A percentile compares a stretch with the other conserved stretches of the same genome.
Evolutionary conservation across 2,329 filamentous ascomycete genomes (phyloP).

Genomic region (Didymella segeticola): DNA sequence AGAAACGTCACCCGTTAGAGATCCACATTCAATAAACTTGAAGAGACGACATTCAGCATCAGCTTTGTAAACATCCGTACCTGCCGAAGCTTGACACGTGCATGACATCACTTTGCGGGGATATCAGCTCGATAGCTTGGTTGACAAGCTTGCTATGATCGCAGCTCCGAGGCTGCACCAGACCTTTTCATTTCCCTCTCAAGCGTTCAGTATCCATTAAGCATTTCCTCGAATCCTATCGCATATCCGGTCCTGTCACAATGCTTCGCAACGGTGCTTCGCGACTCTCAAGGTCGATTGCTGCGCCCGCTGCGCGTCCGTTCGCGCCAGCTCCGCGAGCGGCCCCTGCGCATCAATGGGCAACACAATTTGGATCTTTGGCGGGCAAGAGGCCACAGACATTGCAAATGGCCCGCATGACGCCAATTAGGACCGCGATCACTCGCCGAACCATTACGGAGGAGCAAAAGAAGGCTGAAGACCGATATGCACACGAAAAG

Average conservation of each 20-base stretch:
- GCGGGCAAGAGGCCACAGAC: slow-evolving; percentile 44
- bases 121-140: slow-evolving; percentile 16
- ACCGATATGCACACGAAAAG: slow-evolving; percentile 60
- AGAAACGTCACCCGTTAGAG: not conserved
- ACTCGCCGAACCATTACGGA: slow-evolving; percentile 54
- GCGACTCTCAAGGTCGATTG: slow-evolving; percentile 50
- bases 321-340: slow-evolving; percentile 32
- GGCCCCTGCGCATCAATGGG: slow-evolving; percentile 42
- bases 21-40: not conserved
- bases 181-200: slow-evolving; percentile 5
- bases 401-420: slow-evolving; percentile 37
- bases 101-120: slow-evolving; percentile 18
- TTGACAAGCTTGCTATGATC: slow-evolving; percentile 10
- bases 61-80: slow-evolving; percentile 2
- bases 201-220: not conserved
- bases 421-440: slow-evolving; percentile 40
- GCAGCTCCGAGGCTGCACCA: slow-evolving; percentile 2
- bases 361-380: slow-evolving; percentile 53
- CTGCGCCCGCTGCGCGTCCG: slow-evolving; percentile 38
- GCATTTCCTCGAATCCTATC: not conserved
- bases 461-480: slow-evolving; percentile 64
- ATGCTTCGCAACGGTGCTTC: slow-evolving; percentile 56
- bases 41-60: not conserved
- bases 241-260: slow-evolving; percentile 8
- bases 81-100: slow-evolving; percentile 15